Percentiles rank a stretch among this genome's conserved stretches.
These are phyloP conservation scores for Cladosporium cucumerinum DNA, from an alignment of 2,329 filamentous ascomycete genomes.

Conservation along the genomic window DNA sequence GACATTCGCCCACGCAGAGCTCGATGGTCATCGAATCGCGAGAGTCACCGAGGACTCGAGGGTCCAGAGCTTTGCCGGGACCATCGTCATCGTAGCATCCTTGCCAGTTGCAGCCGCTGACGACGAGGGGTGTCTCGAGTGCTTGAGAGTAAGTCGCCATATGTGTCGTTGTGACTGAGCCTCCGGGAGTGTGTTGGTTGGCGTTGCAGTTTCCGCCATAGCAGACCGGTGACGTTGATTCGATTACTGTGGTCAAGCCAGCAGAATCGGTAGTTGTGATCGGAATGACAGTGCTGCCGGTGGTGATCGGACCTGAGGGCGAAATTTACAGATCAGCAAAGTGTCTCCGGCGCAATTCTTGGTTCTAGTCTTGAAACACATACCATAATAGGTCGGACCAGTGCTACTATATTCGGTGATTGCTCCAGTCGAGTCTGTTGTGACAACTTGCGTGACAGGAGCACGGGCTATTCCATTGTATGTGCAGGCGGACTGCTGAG, in stretches of 20 bases:
- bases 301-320: neutral
- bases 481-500: neutral
- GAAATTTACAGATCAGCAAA: neutral
- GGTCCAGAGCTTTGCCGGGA: neutral
- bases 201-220: slow-evolving; percentile 1
- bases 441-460: neutral
- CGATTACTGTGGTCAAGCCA: neutral
- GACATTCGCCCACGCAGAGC: slow-evolving; percentile 1
- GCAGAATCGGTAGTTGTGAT: slow-evolving; percentile 1
- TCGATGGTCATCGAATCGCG: slow-evolving; percentile 3
- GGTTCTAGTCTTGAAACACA: neutral
- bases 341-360: neutral
- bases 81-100: slow-evolving; percentile 3
- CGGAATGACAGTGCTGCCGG: slow-evolving; percentile 2
- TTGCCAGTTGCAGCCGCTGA: slow-evolving; percentile 1
- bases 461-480: slow-evolving; percentile 5
- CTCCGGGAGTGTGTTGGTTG: slow-evolving; percentile 5
- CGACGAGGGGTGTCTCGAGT: slow-evolving; percentile 3
- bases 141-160: neutral
- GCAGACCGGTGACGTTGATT: neutral
- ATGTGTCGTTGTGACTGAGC: neutral
- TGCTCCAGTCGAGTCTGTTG: slow-evolving; percentile 3
- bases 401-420: neutral
- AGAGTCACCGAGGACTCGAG: neutral
- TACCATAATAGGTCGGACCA: slow-evolving; percentile 3